phyloP scores from a whole-genome alignment of 2,329 filamentous ascomycete genomes.

The Elsinoe ampelina region DNA sequence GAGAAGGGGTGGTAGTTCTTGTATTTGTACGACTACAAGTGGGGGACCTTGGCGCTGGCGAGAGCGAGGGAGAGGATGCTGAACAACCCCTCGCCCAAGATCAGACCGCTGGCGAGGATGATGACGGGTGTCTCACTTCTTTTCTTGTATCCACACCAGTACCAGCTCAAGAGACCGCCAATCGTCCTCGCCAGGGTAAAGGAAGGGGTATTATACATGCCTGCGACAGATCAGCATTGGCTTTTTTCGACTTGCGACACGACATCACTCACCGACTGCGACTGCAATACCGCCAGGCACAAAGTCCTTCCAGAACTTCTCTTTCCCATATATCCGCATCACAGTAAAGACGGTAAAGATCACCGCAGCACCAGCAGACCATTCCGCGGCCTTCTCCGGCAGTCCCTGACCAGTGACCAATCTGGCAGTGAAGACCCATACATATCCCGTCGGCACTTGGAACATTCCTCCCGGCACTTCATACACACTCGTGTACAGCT shows the following conservation, averaged over 20 bases:
- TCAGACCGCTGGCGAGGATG: slow-evolving; percentile 81
- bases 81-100: slow-evolving; percentile 82
- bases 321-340: slow-evolving; percentile 51
- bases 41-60: slow-evolving; percentile 66
- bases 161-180: slow-evolving; percentile 68
- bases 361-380: slow-evolving; percentile 62
- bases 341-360: slow-evolving; percentile 66
- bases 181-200: slow-evolving; percentile 84
- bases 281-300: slow-evolving; percentile 93
- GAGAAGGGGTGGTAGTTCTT: not conserved
- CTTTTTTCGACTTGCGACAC: not conserved
- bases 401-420: slow-evolving; percentile 85
- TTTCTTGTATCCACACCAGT: slow-evolving; percentile 54
- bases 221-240: slow-evolving; percentile 31
- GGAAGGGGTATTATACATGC: slow-evolving; percentile 96
- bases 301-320: slow-evolving; percentile 56
- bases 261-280: slow-evolving; percentile 59
- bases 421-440: slow-evolving; percentile 94
- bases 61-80: slow-evolving; percentile 84
- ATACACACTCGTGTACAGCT: slow-evolving; percentile 83
- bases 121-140: slow-evolving; percentile 67
- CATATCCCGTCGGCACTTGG: slow-evolving; percentile 86
- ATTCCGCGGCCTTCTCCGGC: slow-evolving; percentile 73
- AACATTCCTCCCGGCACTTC: slow-evolving; percentile 81
- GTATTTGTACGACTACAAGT: slow-evolving; percentile 39